phyloP scores from a whole-genome alignment of 129 eudicot genomes.

The Dittrichia graveolens region DNA sequence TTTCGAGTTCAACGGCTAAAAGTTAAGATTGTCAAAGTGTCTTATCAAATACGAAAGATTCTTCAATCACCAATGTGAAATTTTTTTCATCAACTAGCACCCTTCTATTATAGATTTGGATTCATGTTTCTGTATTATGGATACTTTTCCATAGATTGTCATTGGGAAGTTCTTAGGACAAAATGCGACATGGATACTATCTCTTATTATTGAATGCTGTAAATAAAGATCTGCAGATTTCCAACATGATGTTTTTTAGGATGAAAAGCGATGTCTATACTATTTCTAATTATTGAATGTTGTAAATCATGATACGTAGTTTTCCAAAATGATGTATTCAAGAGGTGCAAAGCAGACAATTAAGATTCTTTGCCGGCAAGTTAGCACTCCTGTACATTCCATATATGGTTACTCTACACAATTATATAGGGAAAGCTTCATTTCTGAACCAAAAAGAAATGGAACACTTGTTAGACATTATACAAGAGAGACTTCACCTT shows the following conservation, averaged over 20 bases:
- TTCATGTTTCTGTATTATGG: no score
- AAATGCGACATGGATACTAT: neutral
- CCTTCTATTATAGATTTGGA: no score
- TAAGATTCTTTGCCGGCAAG: constrained; percentile 49
- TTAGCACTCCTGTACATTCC: constrained; percentile 40
- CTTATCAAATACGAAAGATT: no score
- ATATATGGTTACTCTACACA: constrained; percentile 50
- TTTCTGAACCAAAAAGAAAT: constrained; percentile 36
- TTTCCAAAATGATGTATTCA: constrained; percentile 45
- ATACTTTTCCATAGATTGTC: no score
- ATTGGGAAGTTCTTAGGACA: neutral
- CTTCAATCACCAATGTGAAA: no score
- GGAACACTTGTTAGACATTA: constrained; percentile 47
- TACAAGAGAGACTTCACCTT: constrained; percentile 49
- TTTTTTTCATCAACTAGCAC: no score
- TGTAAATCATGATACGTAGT: constrained; percentile 33
- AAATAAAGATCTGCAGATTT: no score
- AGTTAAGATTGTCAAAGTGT: no score
- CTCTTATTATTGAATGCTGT: no score
- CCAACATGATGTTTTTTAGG: no score
- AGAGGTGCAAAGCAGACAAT: constrained; percentile 61
- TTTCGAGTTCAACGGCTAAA: no score
- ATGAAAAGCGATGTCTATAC: neutral
- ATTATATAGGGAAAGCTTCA: constrained; percentile 32
- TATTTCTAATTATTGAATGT: constrained; percentile 1